A percentile compares a stretch with the other conserved stretches of the same genome.
These are phyloP conservation scores for Letharia lupina DNA, from an alignment of 495 filamentous ascomycete genomes.

Conservation along the genomic window DNA sequence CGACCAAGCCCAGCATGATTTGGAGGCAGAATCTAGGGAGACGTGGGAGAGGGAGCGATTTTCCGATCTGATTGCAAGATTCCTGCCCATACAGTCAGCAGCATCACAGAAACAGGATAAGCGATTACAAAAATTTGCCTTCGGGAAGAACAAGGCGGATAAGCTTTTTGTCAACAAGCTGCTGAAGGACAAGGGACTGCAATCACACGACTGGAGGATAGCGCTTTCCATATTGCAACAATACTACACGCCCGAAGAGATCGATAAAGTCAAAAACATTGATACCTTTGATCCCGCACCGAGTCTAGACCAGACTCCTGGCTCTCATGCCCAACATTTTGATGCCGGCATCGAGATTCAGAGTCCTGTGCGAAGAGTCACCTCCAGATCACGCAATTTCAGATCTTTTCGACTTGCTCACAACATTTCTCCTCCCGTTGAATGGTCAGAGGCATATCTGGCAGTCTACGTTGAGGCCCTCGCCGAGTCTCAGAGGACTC, in stretches of 20 bases:
- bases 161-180: slow-evolving; percentile 18
- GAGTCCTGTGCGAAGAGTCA: neutral
- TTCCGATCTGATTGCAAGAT: neutral
- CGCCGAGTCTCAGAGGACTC: slow-evolving; percentile 7
- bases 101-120: neutral
- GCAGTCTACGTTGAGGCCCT: slow-evolving; percentile 12
- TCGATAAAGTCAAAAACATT: neutral
- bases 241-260: neutral
- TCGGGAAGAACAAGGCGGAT: slow-evolving; percentile 9
- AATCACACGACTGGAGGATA: slow-evolving; percentile 22
- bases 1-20: neutral
- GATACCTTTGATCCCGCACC: neutral
- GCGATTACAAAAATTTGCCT: neutral
- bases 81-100: neutral
- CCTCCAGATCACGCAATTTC: neutral
- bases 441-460: slow-evolving; percentile 13
- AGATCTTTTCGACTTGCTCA: slow-evolving; percentile 8
- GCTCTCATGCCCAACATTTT: neutral
- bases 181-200: slow-evolving; percentile 15
- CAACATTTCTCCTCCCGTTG: slow-evolving; percentile 1
- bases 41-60: no score
- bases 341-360: neutral
- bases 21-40: neutral
- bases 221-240: slow-evolving; percentile 12
- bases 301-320: neutral